Percentiles rank a stretch among this genome's conserved stretches.
These are phyloP conservation scores for Tylopilus cervinicoccineus DNA, from an alignment of 768 basidiomycete genomes.

Conservation along the genomic window DNA sequence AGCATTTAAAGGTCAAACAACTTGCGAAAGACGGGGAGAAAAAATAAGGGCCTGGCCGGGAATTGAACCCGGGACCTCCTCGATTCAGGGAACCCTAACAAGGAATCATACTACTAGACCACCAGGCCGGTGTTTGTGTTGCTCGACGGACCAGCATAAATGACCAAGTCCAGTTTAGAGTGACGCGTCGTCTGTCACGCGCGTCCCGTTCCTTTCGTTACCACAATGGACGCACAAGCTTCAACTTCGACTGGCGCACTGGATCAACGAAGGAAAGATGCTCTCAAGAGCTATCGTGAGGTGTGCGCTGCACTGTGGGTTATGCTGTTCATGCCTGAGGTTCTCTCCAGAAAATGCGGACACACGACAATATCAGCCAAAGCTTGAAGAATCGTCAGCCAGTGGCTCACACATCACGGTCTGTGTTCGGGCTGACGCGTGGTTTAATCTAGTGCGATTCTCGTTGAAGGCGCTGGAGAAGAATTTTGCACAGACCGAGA, in stretches of 20 bases:
- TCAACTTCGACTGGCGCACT: constrained; percentile 57
- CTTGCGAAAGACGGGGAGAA: background rate
- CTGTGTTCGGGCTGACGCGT: background rate
- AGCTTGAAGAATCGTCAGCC: constrained; percentile 85
- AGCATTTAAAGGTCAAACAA: too few species aligned
- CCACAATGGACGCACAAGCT: constrained; percentile 27
- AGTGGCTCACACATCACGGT: background rate
- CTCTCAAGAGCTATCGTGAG: constrained; percentile 73
- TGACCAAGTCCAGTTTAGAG: background rate
- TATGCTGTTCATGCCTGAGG: background rate
- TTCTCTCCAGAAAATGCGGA: constrained; percentile 79
- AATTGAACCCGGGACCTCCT: constrained; percentile 62
- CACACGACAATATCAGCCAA: constrained; percentile 83
- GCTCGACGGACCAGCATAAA: background rate
- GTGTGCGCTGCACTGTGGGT: constrained; percentile 34
- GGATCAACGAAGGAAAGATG: constrained; percentile 70
- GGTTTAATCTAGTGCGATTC: constrained; percentile 66
- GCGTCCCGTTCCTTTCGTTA: constrained; percentile 11
- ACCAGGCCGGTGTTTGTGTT: constrained; percentile 33
- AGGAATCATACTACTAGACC: constrained; percentile 55
- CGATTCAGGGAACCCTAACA: constrained; percentile 44
- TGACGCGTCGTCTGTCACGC: constrained; percentile 29
- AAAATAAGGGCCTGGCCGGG: constrained; percentile 46
- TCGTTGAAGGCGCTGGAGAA: constrained; percentile 87
- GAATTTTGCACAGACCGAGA: constrained; percentile 92